A percentile compares a stretch with the other conserved stretches of the same genome.
Conservation (phyloP, 805 yeast species). For the Yarrowia sp. region DNA sequence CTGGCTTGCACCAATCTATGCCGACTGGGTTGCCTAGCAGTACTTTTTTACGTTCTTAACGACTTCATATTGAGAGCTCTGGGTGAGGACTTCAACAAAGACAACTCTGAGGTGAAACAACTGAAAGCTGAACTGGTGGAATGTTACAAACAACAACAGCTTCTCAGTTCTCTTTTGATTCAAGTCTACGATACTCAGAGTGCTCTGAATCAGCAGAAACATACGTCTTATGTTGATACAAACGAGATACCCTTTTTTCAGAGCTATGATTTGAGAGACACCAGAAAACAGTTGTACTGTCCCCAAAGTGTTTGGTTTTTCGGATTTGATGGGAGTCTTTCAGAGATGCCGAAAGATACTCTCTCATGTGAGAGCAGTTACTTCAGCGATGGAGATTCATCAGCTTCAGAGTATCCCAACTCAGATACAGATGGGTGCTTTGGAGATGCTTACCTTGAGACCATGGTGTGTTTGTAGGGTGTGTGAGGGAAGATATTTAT, state of each 20-base stretch:
- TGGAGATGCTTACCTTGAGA: no score
- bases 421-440: no score
- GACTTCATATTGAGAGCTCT: constrained; percentile 4
- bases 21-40: neutral
- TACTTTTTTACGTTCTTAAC: neutral
- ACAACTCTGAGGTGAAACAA: neutral
- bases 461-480: no score
- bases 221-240: neutral
- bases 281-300: neutral
- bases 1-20: neutral
- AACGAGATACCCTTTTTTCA: neutral
- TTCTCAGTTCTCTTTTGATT: neutral
- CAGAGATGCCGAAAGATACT: neutral
- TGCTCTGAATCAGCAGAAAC: neutral
- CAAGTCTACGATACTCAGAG: neutral
- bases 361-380: no score
- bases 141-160: neutral
- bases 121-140: neutral
- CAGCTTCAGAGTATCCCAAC: no score
- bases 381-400: no score
- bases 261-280: neutral
- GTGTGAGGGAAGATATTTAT: no score
- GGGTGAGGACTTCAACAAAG: neutral
- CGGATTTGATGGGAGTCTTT: neutral
- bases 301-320: neutral